These are phyloP conservation scores for Paecilomyces dactylethromorphus DNA, from an alignment of 2,329 filamentous ascomycete genomes.

Conservation along the genomic window DNA sequence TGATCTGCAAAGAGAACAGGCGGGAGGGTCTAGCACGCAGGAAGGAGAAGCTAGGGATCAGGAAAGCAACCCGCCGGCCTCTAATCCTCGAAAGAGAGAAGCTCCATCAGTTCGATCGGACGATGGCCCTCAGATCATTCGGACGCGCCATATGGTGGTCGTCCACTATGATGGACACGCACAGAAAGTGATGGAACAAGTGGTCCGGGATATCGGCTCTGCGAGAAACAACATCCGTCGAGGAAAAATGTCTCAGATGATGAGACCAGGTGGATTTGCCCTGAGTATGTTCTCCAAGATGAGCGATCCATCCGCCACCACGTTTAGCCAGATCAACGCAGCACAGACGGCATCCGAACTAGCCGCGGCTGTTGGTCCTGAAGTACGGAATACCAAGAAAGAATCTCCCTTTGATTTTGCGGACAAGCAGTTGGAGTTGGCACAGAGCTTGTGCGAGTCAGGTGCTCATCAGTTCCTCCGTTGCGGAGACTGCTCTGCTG, in stretches of 20 bases:
- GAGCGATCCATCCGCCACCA: slow-evolving; percentile 1
- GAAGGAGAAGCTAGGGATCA: no score
- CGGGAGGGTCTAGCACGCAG: background rate
- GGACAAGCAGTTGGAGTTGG: slow-evolving; percentile 71
- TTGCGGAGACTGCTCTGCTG: slow-evolving; percentile 73
- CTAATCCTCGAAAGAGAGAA: slow-evolving; percentile 28
- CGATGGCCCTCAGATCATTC: slow-evolving; percentile 47
- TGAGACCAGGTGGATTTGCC: slow-evolving; percentile 13
- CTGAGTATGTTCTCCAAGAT: slow-evolving; percentile 10
- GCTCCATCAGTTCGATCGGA: slow-evolving; percentile 24
- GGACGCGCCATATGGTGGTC: slow-evolving; percentile 68
- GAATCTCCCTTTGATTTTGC: slow-evolving; percentile 64
- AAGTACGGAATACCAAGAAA: slow-evolving; percentile 48
- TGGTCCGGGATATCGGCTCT: slow-evolving; percentile 74
- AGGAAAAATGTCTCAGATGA: slow-evolving; percentile 56
- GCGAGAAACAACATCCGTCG: slow-evolving; percentile 80
- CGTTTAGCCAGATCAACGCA: background rate
- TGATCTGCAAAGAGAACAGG: slow-evolving; percentile 1
- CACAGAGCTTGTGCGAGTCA: slow-evolving; percentile 75
- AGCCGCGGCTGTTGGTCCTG: background rate
- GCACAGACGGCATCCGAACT: background rate
- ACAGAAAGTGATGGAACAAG: slow-evolving; percentile 71
- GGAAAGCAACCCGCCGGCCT: slow-evolving; percentile 12
- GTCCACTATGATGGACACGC: slow-evolving; percentile 91
- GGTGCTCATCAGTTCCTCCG: slow-evolving; percentile 87